Percentiles rank a stretch among this genome's conserved stretches.
phyloP scores from a whole-genome alignment of 2,329 filamentous ascomycete species.

The Arthroderma sp. region DNA sequence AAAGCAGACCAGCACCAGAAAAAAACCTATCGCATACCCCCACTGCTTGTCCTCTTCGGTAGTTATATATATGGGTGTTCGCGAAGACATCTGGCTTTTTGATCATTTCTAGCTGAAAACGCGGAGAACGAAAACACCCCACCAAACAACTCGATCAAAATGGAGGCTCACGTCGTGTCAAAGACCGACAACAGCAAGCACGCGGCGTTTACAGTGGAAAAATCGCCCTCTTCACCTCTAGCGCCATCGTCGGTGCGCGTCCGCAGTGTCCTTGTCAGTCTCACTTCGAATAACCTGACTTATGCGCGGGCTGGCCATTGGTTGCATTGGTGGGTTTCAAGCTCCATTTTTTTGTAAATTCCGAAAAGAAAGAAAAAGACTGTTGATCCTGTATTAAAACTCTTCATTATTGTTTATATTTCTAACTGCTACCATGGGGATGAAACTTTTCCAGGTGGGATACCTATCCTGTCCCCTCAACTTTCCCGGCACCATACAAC shows the following conservation, averaged over 20 bases:
- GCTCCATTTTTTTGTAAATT: background rate
- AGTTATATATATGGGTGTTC: too few species aligned
- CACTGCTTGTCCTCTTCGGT: too few species aligned
- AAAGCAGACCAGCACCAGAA: too few species aligned
- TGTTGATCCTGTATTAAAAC: too few species aligned
- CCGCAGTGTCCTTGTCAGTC: background rate
- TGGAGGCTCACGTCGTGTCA: background rate
- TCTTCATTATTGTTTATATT: too few species aligned
- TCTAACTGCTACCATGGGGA: too few species aligned
- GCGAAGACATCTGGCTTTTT: too few species aligned
- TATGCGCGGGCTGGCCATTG: background rate
- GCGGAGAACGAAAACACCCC: background rate
- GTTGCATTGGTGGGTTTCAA: background rate
- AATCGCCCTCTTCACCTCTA: background rate
- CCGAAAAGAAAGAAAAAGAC: too few species aligned
- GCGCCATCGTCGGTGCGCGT: background rate
- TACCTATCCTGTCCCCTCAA: background rate
- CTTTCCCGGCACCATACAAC: background rate
- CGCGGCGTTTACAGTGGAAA: background rate
- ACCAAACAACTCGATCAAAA: background rate
- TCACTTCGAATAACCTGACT: background rate
- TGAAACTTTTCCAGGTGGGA: background rate
- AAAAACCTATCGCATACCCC: too few species aligned
- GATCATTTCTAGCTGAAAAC: too few species aligned
- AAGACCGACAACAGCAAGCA: background rate